Conservation (phyloP, 2,329 filamentous ascomycete genomes). For the Chaetothyriales sp. region DNA sequence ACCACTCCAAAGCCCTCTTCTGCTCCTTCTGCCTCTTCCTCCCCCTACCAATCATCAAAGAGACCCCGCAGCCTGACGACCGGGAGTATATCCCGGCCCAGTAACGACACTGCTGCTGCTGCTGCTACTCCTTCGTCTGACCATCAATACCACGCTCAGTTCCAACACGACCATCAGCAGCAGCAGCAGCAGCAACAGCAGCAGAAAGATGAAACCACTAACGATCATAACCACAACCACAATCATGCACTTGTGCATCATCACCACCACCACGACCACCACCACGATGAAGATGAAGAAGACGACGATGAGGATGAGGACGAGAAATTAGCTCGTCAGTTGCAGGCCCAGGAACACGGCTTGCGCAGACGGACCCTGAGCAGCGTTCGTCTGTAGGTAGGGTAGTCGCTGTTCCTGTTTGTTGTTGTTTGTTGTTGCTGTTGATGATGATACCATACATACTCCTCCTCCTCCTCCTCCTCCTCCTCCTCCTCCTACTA, state of each 20-base stretch:
- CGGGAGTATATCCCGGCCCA: background rate
- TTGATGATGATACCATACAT: too few species aligned
- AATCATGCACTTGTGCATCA: too few species aligned
- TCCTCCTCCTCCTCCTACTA: too few species aligned
- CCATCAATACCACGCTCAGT: background rate
- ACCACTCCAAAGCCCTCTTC: background rate
- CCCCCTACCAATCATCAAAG: too few species aligned
- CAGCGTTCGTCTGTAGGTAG: background rate
- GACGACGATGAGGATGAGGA: conserved; percentile 11
- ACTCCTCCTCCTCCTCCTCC: too few species aligned
- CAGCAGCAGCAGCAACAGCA: background rate
- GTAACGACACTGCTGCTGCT: conserved; percentile 5
- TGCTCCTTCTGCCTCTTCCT: background rate
- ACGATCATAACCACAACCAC: background rate
- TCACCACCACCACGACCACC: conserved; percentile 4
- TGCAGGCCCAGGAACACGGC: conserved; percentile 16
- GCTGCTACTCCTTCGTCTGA: conserved; percentile 2
- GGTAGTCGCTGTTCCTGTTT: too few species aligned
- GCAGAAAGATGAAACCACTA: background rate
- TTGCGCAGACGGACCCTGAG: conserved; percentile 6
- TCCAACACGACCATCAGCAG: background rate
- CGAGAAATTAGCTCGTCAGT: conserved; percentile 14
- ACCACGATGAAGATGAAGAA: conserved; percentile 5
- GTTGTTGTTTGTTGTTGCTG: too few species aligned
- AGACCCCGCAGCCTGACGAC: background rate